Percentiles rank a stretch among this genome's conserved stretches.
Conservation (phyloP, 352 stramenopile species). For the Pythium apleroticum region DNA sequence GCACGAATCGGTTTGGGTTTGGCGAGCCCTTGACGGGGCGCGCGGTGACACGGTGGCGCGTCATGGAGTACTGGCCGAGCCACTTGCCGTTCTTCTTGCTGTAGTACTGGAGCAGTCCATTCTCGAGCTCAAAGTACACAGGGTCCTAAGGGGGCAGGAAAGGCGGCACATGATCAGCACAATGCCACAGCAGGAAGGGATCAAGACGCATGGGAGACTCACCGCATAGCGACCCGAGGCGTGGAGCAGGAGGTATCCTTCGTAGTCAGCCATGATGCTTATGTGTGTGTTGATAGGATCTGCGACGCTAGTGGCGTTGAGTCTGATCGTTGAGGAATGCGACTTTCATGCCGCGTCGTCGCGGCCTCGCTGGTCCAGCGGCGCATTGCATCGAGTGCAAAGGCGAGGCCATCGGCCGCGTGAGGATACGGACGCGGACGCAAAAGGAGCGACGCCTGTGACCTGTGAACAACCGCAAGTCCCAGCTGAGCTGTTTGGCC, state of each 20-base stretch:
- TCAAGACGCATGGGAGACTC: not conserved
- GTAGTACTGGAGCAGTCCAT: conserved; percentile 74
- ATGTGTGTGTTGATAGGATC: not conserved
- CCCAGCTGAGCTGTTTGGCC: not conserved
- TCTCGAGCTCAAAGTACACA: conserved; percentile 75
- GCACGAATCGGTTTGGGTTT: conserved; percentile 65
- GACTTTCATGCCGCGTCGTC: not conserved
- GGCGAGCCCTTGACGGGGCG: conserved; percentile 39
- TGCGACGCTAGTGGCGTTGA: not conserved
- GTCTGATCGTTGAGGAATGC: conserved; percentile 2
- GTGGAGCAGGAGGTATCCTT: conserved; percentile 78
- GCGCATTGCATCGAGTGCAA: not conserved
- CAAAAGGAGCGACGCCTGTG: conserved; percentile 1
- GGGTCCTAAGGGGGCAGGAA: conserved; percentile 33
- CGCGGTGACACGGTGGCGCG: conserved; percentile 61
- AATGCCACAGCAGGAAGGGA: not conserved
- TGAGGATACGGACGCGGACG: not conserved
- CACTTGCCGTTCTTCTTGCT: conserved; percentile 67
- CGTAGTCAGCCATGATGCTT: conserved; percentile 71
- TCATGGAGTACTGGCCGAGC: conserved; percentile 73
- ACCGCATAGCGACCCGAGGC: conserved; percentile 35
- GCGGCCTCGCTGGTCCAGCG: not conserved
- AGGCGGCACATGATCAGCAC: not conserved
- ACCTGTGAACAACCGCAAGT: conserved; percentile 8
- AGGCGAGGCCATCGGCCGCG: not conserved